A percentile compares a stretch with the other conserved stretches of the same genome.
phyloP scores from a whole-genome alignment of 2,329 filamentous ascomycete species.

The Colletotrichum nymphaeae region DNA sequence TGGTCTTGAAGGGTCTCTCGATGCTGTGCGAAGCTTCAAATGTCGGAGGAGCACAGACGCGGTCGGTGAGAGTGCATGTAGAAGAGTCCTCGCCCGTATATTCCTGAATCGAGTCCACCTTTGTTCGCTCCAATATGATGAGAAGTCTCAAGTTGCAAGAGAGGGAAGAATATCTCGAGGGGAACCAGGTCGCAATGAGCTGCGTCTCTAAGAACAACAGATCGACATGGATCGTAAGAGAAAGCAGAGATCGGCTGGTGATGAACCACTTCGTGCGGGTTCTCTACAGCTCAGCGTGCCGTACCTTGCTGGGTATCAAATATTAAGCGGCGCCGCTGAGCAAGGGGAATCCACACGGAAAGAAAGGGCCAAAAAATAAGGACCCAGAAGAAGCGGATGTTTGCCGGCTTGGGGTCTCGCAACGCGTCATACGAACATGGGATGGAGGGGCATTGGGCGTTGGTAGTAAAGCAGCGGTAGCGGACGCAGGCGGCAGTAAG shows the following conservation, averaged over 20 bases:
- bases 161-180: background rate
- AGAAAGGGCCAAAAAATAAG: background rate
- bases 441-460: constrained; percentile 23
- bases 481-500: background rate
- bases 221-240: background rate
- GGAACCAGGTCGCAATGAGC: background rate
- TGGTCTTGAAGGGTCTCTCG: background rate
- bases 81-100: background rate
- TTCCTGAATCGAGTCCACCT: background rate
- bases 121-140: background rate
- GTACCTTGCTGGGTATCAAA: constrained; percentile 19
- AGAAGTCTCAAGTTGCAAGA: background rate
- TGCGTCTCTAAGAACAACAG: background rate
- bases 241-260: background rate
- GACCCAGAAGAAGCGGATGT: constrained; percentile 30
- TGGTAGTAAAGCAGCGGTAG: background rate
- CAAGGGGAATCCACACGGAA: constrained; percentile 7
- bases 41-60: background rate
- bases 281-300: background rate
- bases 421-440: constrained; percentile 30
- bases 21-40: background rate
- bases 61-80: background rate
- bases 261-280: background rate
- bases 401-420: constrained; percentile 23
- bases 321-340: background rate